These are phyloP conservation scores for Peniophora sp. DNA, from an alignment of 1,284 basidiomycete genomes.

Conservation along the genomic window DNA sequence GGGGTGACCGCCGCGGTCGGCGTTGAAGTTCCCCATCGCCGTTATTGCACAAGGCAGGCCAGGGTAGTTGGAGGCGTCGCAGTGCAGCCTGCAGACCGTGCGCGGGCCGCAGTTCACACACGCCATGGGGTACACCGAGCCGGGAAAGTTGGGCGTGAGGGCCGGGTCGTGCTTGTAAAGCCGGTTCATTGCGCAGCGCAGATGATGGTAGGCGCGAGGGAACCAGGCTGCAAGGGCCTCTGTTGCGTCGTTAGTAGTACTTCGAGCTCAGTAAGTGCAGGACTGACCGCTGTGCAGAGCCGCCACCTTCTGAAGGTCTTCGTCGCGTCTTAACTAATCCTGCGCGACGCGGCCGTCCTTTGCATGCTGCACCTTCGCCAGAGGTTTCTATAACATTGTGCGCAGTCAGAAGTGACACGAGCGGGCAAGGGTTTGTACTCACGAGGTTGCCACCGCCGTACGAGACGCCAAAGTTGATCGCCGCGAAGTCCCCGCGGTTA, in stretches of 20 bases:
- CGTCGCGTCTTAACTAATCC: background rate
- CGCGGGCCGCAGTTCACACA: conserved; percentile 3
- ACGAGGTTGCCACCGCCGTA: conserved; percentile 3
- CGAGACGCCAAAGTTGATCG: background rate
- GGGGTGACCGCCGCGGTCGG: conserved; percentile 2
- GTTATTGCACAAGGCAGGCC: conserved; percentile 3
- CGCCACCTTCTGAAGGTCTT: background rate
- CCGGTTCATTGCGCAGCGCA: background rate
- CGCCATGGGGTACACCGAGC: conserved; percentile 2
- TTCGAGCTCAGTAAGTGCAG: background rate
- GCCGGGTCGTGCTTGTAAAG: background rate
- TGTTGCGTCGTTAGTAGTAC: background rate
- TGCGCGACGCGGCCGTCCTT: background rate
- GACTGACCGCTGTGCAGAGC: conserved; percentile 1
- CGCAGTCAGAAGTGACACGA: background rate
- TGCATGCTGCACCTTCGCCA: background rate
- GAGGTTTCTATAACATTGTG: background rate
- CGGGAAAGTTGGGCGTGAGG: background rate
- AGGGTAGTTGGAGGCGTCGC: conserved; percentile 1
- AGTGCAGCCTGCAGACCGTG: conserved; percentile 1
- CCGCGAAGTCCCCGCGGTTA: background rate
- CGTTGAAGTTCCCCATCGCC: conserved; percentile 2
- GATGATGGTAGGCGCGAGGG: background rate
- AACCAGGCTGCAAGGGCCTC: background rate
- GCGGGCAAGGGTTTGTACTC: background rate